phyloP scores from a whole-genome alignment of 768 basidiomycete species.

The Mrakia frigida region DNA sequence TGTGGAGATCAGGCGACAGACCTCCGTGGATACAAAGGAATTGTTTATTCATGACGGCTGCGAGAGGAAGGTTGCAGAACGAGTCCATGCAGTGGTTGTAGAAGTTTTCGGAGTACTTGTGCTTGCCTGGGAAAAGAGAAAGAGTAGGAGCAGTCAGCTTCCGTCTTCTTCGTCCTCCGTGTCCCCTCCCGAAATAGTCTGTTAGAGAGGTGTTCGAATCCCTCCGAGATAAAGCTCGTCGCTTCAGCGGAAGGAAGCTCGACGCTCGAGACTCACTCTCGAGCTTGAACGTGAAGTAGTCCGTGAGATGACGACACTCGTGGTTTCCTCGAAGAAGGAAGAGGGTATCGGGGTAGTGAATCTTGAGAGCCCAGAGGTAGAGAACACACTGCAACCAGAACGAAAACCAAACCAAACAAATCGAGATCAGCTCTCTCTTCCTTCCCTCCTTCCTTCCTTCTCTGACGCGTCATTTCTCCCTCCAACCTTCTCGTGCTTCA shows the following conservation, averaged over 20 bases:
- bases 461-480: neutral
- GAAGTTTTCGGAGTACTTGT: constrained; percentile 94
- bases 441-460: too few species aligned
- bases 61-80: constrained; percentile 89
- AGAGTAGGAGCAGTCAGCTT: neutral
- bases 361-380: constrained; percentile 34
- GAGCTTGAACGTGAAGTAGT: constrained; percentile 34
- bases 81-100: constrained; percentile 99
- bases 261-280: constrained; percentile 22
- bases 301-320: constrained; percentile 33
- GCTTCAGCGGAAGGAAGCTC: too few species aligned
- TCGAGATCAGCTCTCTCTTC: neutral
- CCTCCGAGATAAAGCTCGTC: too few species aligned
- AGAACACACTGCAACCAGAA: constrained; percentile 26
- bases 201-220: too few species aligned
- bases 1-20: constrained; percentile 87
- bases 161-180: too few species aligned
- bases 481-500: too few species aligned
- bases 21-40: constrained; percentile 98
- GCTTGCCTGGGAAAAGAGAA: constrained; percentile 64
- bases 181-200: too few species aligned
- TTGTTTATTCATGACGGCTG: constrained; percentile 99
- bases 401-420: neutral
- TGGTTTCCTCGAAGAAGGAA: constrained; percentile 33
- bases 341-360: constrained; percentile 32